Base-by-base conservation (phyloP, 805 yeast genomes). In the Scheffersomyces spartinae region DNA sequence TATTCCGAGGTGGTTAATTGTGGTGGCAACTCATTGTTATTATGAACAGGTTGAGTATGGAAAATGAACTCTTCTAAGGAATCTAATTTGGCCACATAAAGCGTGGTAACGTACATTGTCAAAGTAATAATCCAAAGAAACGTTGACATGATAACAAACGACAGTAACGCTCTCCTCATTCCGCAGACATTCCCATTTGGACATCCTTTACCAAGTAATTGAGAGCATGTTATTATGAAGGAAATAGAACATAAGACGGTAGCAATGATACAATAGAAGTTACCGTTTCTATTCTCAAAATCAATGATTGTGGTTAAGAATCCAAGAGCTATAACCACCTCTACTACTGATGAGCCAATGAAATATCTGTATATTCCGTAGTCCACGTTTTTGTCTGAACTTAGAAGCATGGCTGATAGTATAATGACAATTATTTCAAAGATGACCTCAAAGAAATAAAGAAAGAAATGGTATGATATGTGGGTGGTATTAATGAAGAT, bases 251-350 rank as follows among this genome's bases (percentile, higher is more conserved):
- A 50, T 33, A 60, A 34, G 4, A 58, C 23, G 12, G 49, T 33
- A 2, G 59, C 55, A 3, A 50, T 37, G 8, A 52, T 27, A 26
- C 64, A 55, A 29, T 57, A 60, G 26, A 59, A 54, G 15, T 58
- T 49, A 3, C 65, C 65, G 29, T 56, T 56, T 27, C 61, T 35
- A 26, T 37, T 46, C 26, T 57, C 66, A 28, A 52, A 60, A 27
- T 49, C 50, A 26, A 61, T 45, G n/a, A 55, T 30, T n/a, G 45
- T 47, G 11, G 49, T 41, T 15, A 61, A 40, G 32, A 61, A 57
- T 17, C 56, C 32, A 3, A 59, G 25, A 2, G 64, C 47, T 8
- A 54, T 47, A 3, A 45, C 39, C 4, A 56, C 34, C 8, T 60
- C 43, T 19, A 60, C 38, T 4, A 48, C 36, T 3, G 54, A 47